Evolutionary conservation across 1,139 yeast genomes (phyloP).

Genomic region (Diutina neorugosa): DNA sequence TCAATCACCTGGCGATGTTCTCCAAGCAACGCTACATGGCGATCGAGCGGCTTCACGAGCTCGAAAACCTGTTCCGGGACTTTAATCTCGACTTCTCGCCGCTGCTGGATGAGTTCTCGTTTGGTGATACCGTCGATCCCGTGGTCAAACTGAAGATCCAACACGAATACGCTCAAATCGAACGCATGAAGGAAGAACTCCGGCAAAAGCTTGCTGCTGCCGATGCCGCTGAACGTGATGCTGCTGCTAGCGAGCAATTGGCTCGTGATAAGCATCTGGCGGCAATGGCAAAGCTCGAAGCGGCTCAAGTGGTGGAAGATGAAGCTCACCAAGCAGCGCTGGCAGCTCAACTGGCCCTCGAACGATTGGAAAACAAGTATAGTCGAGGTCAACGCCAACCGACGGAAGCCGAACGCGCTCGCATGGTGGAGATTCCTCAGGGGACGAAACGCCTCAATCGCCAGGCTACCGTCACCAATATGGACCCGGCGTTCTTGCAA

Average conservation of each 20-base stretch:
- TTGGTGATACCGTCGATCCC: conserved; percentile 20
- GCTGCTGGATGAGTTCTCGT: conserved; percentile 11
- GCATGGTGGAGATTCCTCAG: conserved; percentile 6
- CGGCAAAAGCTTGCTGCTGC: conserved; percentile 9
- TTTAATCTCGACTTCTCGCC: conserved; percentile 43
- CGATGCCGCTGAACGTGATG: background rate
- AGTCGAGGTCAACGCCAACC: conserved; percentile 26
- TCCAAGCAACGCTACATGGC: conserved; percentile 50
- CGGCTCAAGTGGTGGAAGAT: background rate
- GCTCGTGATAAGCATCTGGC: background rate
- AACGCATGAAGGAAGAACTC: conserved; percentile 30
- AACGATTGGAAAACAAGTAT: conserved; percentile 36
- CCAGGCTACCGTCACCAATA: conserved; percentile 24
- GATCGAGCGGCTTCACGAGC: conserved; percentile 50
- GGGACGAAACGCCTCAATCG: conserved; percentile 19
- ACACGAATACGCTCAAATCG: conserved; percentile 36
- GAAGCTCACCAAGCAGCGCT: background rate
- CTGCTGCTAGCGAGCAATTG: background rate
- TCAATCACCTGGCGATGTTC: conserved; percentile 43
- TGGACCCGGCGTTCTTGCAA: conserved; percentile 43
- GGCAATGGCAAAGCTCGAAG: background rate
- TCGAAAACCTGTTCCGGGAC: conserved; percentile 48
- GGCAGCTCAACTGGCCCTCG: conserved; percentile 8
- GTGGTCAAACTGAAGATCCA: conserved; percentile 23
- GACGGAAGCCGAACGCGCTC: conserved; percentile 9